These are phyloP conservation scores for Sapria himalayana DNA, from an alignment of 345 rosid species.

Conservation along the genomic window DNA sequence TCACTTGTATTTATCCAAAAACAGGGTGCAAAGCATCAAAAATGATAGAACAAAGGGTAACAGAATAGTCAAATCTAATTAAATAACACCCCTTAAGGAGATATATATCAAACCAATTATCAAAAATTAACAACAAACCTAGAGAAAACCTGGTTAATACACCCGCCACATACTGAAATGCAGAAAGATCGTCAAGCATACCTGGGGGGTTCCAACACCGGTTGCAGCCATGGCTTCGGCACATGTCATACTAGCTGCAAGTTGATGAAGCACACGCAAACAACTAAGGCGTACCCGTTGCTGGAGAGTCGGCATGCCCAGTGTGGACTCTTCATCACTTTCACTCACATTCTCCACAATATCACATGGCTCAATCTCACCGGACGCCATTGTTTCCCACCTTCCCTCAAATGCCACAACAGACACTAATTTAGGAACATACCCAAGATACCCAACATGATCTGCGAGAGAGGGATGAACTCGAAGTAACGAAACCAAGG, in stretches of 20 bases:
- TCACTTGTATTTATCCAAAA: too few relatives aligned
- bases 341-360: conserved; percentile 38
- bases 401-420: conserved; percentile 94
- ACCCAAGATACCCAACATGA: conserved; percentile 94
- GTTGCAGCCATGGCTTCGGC: conserved; percentile 99
- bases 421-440: conserved; percentile 91
- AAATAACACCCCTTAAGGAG: too few relatives aligned
- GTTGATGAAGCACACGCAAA: conserved; percentile 93
- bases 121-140: too few relatives aligned
- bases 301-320: conserved; percentile 65
- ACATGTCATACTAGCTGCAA: conserved; percentile 86
- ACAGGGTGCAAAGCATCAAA: too few relatives aligned
- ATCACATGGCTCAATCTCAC: too few relatives aligned
- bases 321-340: conserved; percentile 30
- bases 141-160: too few relatives aligned
- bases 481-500: conserved; percentile 88
- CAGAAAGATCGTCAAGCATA: conserved; percentile 6
- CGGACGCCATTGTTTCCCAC: conserved; percentile 76
- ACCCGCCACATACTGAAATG: too few relatives aligned
- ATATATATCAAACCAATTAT: too few relatives aligned
- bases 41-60: too few relatives aligned
- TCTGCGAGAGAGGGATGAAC: conserved; percentile 97
- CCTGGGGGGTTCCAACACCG: conserved; percentile 89
- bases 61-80: too few relatives aligned
- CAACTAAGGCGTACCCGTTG: conserved; percentile 97